Evolutionary conservation across 441 rosid species (phyloP).

Genomic region (Francoa sonchifolia): DNA sequence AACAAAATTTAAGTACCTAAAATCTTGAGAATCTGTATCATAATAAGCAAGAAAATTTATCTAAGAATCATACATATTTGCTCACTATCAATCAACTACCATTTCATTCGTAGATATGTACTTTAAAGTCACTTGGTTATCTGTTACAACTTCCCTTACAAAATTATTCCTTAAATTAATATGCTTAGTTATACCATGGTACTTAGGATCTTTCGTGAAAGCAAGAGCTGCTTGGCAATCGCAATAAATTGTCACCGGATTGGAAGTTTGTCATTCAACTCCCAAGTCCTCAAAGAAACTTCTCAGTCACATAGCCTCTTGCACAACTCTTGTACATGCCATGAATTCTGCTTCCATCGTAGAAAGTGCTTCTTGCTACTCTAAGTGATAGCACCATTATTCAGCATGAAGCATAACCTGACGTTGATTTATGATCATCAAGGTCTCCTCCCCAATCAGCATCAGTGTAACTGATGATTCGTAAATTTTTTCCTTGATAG

Average conservation of each 20-base stretch:
- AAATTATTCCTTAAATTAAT: constrained; percentile 1
- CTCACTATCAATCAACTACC: constrained; percentile 2
- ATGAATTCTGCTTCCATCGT: constrained; percentile 6
- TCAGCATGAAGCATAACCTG: background rate
- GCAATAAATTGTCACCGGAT: background rate
- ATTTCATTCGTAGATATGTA: background rate
- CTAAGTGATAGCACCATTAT: background rate
- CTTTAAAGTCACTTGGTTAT: constrained; percentile 6
- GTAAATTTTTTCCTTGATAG: background rate
- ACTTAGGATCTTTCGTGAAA: background rate
- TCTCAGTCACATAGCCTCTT: background rate
- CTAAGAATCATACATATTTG: too few relatives aligned
- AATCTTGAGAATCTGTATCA: too few relatives aligned
- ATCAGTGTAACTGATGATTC: background rate
- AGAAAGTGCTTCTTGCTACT: constrained; percentile 10
- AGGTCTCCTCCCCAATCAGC: background rate
- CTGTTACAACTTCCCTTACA: background rate
- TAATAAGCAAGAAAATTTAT: too few relatives aligned
- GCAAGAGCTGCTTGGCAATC: constrained; percentile 1
- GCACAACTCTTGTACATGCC: background rate
- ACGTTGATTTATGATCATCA: constrained; percentile 2
- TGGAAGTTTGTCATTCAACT: background rate
- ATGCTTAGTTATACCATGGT: constrained; percentile 1
- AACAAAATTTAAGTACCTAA: too few relatives aligned
- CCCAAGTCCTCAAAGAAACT: background rate